A percentile compares a stretch with the other conserved stretches of the same genome.
Conservation (phyloP, 768 basidiomycete genomes). For the Macrolepiota fuliginosa region DNA sequence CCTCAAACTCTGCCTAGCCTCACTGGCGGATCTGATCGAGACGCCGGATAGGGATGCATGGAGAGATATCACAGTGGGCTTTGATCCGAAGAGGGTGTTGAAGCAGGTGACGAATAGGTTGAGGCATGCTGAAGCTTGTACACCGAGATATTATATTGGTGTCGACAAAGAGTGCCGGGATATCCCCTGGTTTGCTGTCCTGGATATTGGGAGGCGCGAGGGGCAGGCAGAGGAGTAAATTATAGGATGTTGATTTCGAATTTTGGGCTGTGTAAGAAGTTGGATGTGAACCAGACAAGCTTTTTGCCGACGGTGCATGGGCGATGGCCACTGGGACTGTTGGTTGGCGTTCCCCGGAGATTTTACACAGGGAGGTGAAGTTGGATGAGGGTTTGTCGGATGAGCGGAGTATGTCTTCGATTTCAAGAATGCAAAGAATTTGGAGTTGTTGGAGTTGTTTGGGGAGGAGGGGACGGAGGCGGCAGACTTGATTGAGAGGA, state of each 20-base stretch:
- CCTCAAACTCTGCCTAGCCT: conserved; percentile 90
- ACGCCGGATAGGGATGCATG: conserved; percentile 64
- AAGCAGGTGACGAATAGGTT: conserved; percentile 86
- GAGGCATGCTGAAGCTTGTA: conserved; percentile 87
- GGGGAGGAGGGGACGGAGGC: conserved; percentile 97
- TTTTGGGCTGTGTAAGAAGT: conserved; percentile 94
- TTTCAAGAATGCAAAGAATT: conserved; percentile 69
- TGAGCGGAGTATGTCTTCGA: conserved; percentile 64
- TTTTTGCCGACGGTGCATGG: conserved; percentile 93
- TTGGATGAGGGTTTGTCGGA: conserved; percentile 69
- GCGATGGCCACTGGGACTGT: conserved; percentile 89
- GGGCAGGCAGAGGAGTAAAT: conserved; percentile 19
- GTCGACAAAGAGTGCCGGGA: conserved; percentile 59
- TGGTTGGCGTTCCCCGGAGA: conserved; percentile 98
- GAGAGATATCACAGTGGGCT: conserved; percentile 70
- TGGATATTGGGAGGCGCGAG: conserved; percentile 20
- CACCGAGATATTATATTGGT: conserved; percentile 97
- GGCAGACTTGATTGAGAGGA: conserved; percentile 69
- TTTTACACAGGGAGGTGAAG: conserved; percentile 90
- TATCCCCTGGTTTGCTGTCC: conserved; percentile 9
- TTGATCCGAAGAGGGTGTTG: conserved; percentile 87
- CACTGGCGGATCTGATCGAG: conserved; percentile 85
- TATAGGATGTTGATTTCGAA: conserved; percentile 92
- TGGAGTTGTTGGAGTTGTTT: conserved; percentile 72
- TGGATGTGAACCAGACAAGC: conserved; percentile 94